Conservation (phyloP, 768 basidiomycete species). For the Leccinum truebloodii region DNA sequence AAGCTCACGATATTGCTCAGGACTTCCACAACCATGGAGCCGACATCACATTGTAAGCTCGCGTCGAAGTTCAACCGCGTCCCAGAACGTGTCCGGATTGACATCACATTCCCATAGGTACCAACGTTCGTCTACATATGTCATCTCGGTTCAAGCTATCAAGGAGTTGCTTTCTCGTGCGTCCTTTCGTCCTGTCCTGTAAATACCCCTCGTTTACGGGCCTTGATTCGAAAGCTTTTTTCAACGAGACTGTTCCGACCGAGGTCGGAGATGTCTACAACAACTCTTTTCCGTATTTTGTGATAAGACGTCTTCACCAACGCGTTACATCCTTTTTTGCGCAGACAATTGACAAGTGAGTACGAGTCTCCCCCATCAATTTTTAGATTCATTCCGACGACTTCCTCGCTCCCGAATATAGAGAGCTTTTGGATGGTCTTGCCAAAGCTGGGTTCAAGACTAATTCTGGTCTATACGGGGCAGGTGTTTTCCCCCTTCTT, state of each 20-base stretch:
- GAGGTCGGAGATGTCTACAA: conserved; percentile 25
- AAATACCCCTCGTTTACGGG: background rate
- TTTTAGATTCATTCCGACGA: background rate
- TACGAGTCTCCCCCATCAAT: background rate
- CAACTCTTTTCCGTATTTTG: conserved; percentile 18
- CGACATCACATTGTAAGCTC: conserved; percentile 30
- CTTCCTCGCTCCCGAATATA: conserved; percentile 11
- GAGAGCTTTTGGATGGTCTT: conserved; percentile 40
- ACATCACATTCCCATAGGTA: conserved; percentile 13
- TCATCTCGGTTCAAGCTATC: conserved; percentile 17
- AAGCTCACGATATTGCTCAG: conserved; percentile 40
- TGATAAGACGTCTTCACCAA: conserved; percentile 21
- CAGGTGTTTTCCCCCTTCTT: conserved; percentile 35
- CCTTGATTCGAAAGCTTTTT: conserved; percentile 9
- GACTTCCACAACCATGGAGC: conserved; percentile 34
- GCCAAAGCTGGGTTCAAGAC: conserved; percentile 40
- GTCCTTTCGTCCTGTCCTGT: background rate
- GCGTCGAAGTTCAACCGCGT: background rate
- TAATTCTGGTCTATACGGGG: conserved; percentile 34
- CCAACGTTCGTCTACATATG: conserved; percentile 28
- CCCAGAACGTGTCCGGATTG: background rate
- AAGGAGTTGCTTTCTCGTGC: conserved; percentile 13
- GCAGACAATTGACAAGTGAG: conserved; percentile 31
- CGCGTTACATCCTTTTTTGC: conserved; percentile 18
- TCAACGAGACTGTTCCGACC: conserved; percentile 23